Base-by-base conservation (phyloP, 2,329 filamentous ascomycete genomes). In the Pseudocercospora fuligena region DNA sequence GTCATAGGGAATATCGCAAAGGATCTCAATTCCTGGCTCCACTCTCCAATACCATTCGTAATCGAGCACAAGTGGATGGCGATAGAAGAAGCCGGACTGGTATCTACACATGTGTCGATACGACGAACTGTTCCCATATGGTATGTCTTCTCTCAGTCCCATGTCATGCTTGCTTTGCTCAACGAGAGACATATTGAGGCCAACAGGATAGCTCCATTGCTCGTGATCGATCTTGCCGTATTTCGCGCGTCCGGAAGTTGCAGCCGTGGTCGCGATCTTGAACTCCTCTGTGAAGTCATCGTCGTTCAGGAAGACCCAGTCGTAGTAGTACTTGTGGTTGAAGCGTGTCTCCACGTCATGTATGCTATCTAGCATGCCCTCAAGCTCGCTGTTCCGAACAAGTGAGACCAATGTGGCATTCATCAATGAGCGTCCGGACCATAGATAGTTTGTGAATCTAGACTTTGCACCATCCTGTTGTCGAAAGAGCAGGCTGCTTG, bases 291-390 rank as follows among this genome's bases (percentile, higher is more conserved):
- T 59, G 56, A 59, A 59, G n/a, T 43, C 16, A 12, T 59, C 56
- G n/a, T 59, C 56, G 31, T 59, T 59, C 7, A 59, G n/a, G n/a
- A 59, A 59, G 19, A 59, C 56, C 56, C 56, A 59, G n/a, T 59
- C 56, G 31, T 59, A 59, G 14, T 40, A 16, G n/a, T 59, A 59
- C 3, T 43, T 59, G 29, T 25, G 56, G 9, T 59, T 59, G n/a
- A 59, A 59, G 11, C 56, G 56, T 43, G 31, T n/a, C 98, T 97
- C 78, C 94, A 98, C 79, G 94, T 89, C 66, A 88, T 93, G 1
- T 93, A 97, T 66, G 94, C 98, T 81, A 94, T 94, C 43, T 92
- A 93, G 71, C 97, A 93, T 76, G 94, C 95, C 27, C 98, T 99
- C 72, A 89, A 93, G 76, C 94, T 97, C 74, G 29, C 56, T 25